Evolutionary conservation across 768 basidiomycete species (phyloP), one percentile per base, ranked within the genome.

Genomic region (Chalciporus pseudorubinellus): DNA sequence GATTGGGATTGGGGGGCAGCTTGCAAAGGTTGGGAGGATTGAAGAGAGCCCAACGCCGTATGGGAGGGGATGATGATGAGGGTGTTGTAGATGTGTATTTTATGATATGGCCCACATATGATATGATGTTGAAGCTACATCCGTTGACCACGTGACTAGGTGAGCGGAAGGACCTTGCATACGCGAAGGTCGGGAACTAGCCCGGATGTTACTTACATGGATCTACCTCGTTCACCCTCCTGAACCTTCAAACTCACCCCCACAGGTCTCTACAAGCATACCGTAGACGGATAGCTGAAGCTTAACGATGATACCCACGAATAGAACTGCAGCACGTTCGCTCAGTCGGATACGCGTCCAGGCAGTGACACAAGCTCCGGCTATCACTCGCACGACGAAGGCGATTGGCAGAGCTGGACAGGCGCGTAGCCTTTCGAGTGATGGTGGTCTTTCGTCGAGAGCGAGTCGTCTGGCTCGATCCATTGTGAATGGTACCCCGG

Each of bases 41-140:
- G 81, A 82, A 53, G 84, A 87, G 64, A 87, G 77, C 52, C 86
- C 85, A 41, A 87, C 86, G 14, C 86, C 85, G 3, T 63, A 48
- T 62, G 70, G 66, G 24, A 52, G 59, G 40, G 50, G 55, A 45
- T 61, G 48, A 62, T 18, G 6, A 16, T 28, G 19, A 12, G n/a
- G n/a, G 2, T 8, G 31, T 12, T 11, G 44, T 22, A 31, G 16
- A 20, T 33, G 38, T 41, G 31, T 26, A n/a, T n/a, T 43, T 24
- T 42, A 9, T 41, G 40, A 14, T 36, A 46, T 11, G 29, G 4
- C 28, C 20, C n/a, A 18, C 7, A 7, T 7, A 26, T 26, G 26
- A 26, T 26, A 26, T 26, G 26, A 9, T 26, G 26, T 26, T 11
- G 9, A 31, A n/a, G n/a, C n/a, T n/a, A n/a, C n/a, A n/a, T n/a